Conservation (phyloP, 78 protist genomes). For the Dictyostelium firmibasis region DNA sequence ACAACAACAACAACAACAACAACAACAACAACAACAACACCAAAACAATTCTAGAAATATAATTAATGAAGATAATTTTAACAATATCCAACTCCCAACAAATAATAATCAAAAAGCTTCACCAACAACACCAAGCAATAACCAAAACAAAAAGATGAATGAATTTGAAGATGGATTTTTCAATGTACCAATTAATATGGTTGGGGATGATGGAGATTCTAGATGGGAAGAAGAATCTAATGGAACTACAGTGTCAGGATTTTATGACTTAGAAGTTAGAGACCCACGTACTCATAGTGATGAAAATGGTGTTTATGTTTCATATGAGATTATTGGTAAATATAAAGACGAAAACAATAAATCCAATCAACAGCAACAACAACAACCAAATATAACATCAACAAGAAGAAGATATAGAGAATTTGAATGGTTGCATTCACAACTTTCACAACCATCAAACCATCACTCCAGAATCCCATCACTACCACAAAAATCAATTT, state of each 20-base stretch:
- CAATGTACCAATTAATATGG: constrained; percentile 1
- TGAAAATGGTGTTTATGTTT: constrained; percentile 19
- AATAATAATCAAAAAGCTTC: neutral
- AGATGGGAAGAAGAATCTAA: constrained; percentile 59
- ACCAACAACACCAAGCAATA: neutral
- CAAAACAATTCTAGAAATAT: neutral
- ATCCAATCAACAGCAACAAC: neutral
- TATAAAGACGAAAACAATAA: constrained; percentile 20
- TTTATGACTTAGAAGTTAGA: constrained; percentile 59
- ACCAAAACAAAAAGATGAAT: neutral
- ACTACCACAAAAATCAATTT: constrained; percentile 65
- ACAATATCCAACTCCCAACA: neutral
- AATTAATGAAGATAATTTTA: neutral
- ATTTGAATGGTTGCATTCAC: constrained; percentile 74
- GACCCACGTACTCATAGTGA: constrained; percentile 44
- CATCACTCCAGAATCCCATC: constrained; percentile 42
- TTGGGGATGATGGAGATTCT: constrained; percentile 55
- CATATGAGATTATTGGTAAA: constrained; percentile 39
- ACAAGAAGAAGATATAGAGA: constrained; percentile 60
- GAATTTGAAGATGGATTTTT: constrained; percentile 52
- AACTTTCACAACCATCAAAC: constrained; percentile 31
- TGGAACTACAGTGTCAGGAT: constrained; percentile 25
- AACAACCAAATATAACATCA: neutral
- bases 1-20: neutral
- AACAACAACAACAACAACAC: neutral